These are phyloP conservation scores for Capsella bursapastoris DNA, from an alignment of 345 rosid genomes.

Conservation along the genomic window DNA sequence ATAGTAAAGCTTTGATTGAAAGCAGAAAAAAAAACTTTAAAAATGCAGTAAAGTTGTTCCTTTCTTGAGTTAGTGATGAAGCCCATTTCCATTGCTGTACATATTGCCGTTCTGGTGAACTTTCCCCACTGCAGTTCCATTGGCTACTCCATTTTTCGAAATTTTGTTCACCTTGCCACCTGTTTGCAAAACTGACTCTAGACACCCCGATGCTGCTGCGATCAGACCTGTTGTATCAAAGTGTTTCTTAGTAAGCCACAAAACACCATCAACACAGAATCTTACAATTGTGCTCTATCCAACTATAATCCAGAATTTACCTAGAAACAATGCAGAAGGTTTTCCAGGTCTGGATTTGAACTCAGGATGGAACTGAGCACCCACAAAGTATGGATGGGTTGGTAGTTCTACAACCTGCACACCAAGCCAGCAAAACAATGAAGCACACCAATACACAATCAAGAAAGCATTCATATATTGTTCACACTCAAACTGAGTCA, in stretches of 20 bases:
- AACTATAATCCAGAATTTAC: conserved; percentile 38
- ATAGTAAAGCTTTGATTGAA: conserved; percentile 4
- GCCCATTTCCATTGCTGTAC: conserved; percentile 67
- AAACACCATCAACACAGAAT: conserved; percentile 10
- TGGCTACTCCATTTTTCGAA: conserved; percentile 50
- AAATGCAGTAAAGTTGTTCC: conserved; percentile 13
- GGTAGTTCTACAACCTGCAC: conserved; percentile 65
- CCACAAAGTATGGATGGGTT: conserved; percentile 69
- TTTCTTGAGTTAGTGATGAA: conserved; percentile 47
- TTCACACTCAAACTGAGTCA: conserved; percentile 3
- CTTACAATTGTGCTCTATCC: background rate
- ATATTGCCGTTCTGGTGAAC: conserved; percentile 60
- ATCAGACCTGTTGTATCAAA: conserved; percentile 59
- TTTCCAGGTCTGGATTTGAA: conserved; percentile 95
- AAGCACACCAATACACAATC: background rate
- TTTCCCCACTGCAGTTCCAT: conserved; percentile 49
- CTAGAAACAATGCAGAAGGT: conserved; percentile 88
- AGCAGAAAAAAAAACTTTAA: background rate
- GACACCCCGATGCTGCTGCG: conserved; percentile 69
- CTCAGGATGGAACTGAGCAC: conserved; percentile 96
- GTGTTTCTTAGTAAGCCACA: conserved; percentile 7
- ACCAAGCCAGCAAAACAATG: conserved; percentile 13
- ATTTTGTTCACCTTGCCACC: conserved; percentile 44
- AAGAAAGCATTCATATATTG: background rate
- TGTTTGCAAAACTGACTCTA: conserved; percentile 53